Conservation (phyloP, 2,329 filamentous ascomycete genomes). For the Fusarium staphyleae region DNA sequence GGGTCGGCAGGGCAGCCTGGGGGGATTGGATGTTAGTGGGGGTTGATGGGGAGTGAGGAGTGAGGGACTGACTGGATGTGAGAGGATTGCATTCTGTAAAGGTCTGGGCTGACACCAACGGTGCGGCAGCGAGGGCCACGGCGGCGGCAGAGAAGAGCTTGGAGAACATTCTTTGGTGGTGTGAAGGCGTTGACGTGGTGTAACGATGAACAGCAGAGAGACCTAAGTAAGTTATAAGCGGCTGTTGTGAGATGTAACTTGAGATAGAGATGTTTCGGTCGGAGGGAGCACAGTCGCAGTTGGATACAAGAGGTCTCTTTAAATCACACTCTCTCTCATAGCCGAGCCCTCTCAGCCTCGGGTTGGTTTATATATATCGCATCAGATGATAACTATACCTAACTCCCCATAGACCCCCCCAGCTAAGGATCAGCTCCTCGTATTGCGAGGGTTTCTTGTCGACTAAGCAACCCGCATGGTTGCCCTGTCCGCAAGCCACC, state of each 20-base stretch:
- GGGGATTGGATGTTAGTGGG: slow-evolving; percentile 4
- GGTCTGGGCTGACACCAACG: slow-evolving; percentile 32
- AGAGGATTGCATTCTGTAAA: slow-evolving; percentile 35
- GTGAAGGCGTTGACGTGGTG: neutral
- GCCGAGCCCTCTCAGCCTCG: slow-evolving; percentile 25
- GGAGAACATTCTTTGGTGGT: slow-evolving; percentile 22
- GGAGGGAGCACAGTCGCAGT: slow-evolving; percentile 18
- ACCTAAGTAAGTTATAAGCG: slow-evolving; percentile 9
- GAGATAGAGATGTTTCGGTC: neutral
- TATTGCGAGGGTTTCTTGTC: slow-evolving; percentile 16
- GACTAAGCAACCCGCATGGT: slow-evolving; percentile 22
- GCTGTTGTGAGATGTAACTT: slow-evolving; percentile 8
- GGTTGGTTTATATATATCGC: slow-evolving; percentile 19
- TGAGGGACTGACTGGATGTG: slow-evolving; percentile 16
- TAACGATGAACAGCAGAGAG: slow-evolving; percentile 5
- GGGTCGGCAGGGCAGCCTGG: slow-evolving; percentile 67
- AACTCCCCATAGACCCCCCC: no score
- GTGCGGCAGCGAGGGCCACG: slow-evolving; percentile 28
- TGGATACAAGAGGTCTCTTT: neutral
- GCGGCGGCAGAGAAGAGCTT: slow-evolving; percentile 21
- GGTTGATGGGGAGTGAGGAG: neutral
- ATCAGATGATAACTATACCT: slow-evolving; percentile 27
- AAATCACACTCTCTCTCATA: neutral
- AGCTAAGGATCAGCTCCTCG: slow-evolving; percentile 9
- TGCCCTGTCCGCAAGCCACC: slow-evolving; percentile 17